Percentiles rank a stretch among this genome's conserved stretches.
Conservation (phyloP, 345 rosid genomes). For the Brassica cretica region DNA sequence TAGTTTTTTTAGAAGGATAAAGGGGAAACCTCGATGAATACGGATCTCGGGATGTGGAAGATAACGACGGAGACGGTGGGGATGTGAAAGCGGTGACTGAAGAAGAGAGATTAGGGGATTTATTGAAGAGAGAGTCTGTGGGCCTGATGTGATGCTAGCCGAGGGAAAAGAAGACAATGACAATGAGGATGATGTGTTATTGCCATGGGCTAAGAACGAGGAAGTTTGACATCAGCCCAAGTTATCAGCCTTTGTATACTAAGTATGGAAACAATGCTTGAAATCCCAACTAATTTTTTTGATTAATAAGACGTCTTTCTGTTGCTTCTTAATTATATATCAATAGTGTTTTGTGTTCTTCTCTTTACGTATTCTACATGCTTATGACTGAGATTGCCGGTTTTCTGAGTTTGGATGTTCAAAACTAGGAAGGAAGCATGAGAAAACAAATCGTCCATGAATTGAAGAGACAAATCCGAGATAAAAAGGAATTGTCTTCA, state of each 20-base stretch:
- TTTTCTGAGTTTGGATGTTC: too few relatives aligned
- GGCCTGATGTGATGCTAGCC: constrained; percentile 67
- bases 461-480: too few relatives aligned
- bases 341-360: too few relatives aligned
- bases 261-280: not conserved
- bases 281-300: too few relatives aligned
- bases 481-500: too few relatives aligned
- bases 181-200: constrained; percentile 43
- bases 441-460: too few relatives aligned
- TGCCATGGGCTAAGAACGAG: constrained; percentile 66
- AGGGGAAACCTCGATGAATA: constrained; percentile 78
- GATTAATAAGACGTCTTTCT: too few relatives aligned
- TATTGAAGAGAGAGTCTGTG: constrained; percentile 80
- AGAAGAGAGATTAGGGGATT: constrained; percentile 74
- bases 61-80: constrained; percentile 34
- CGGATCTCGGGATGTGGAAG: constrained; percentile 58
- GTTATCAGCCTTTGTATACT: too few relatives aligned
- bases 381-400: too few relatives aligned
- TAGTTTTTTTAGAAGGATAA: constrained; percentile 42
- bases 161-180: constrained; percentile 42
- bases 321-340: too few relatives aligned
- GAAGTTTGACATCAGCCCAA: constrained; percentile 25
- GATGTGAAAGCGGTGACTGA: constrained; percentile 51
- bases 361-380: too few relatives aligned
- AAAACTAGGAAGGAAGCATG: too few relatives aligned